These are phyloP conservation scores for Coniochaeta ligniaria DNA, from an alignment of 2,329 filamentous ascomycete genomes.

Conservation along the genomic window DNA sequence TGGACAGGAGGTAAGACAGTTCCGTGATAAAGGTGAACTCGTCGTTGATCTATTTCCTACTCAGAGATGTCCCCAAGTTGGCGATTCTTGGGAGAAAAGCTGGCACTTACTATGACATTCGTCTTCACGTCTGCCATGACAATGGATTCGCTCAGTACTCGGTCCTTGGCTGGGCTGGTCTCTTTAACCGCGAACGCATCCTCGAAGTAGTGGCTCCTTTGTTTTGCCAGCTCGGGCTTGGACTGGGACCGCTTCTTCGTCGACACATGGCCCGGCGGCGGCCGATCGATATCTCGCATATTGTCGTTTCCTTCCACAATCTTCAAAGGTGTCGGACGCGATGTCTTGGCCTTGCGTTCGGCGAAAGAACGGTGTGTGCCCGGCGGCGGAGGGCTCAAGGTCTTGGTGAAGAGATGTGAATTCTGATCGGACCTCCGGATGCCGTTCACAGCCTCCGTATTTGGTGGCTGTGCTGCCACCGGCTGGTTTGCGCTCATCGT, in stretches of 20 bases:
- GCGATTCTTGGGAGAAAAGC: not conserved
- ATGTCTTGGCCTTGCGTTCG: slow-evolving; percentile 21
- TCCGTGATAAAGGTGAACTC: slow-evolving; percentile 69
- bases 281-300: slow-evolving; percentile 30
- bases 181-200: slow-evolving; percentile 29
- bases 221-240: slow-evolving; percentile 23
- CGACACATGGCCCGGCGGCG: slow-evolving; percentile 29
- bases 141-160: slow-evolving; percentile 46
- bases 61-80: not conserved
- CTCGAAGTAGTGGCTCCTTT: slow-evolving; percentile 38
- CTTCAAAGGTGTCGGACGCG: slow-evolving; percentile 15
- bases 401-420: not conserved
- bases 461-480: not conserved
- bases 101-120: slow-evolving; percentile 50
- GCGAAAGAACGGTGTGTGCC: slow-evolving; percentile 18
- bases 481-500: not conserved
- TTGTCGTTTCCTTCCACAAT: slow-evolving; percentile 28
- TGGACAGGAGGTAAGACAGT: slow-evolving; percentile 64
- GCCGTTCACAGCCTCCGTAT: not conserved
- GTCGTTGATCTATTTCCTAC: slow-evolving; percentile 54
- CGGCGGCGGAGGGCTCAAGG: not conserved
- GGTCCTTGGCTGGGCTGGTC: slow-evolving; percentile 29
- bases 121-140: slow-evolving; percentile 59
- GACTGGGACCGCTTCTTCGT: slow-evolving; percentile 20
- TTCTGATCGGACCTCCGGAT: not conserved